These are phyloP conservation scores for Pichia scutulata DNA, from an alignment of 805 yeast genomes.

Conservation along the genomic window DNA sequence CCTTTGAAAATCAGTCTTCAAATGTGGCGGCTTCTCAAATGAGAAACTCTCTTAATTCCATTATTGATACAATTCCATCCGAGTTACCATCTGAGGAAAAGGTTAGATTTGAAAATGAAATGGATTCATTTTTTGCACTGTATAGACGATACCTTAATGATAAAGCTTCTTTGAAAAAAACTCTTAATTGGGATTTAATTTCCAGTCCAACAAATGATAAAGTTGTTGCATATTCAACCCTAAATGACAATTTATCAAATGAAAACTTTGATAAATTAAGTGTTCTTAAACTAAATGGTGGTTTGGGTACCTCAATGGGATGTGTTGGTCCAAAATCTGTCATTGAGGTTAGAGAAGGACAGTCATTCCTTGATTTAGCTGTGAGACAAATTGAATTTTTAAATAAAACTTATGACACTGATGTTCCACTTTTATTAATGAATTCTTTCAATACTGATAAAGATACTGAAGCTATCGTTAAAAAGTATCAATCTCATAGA, in stretches of 20 bases:
- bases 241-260: constrained; percentile 33
- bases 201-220: constrained; percentile 85
- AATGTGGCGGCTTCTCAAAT: constrained; percentile 95
- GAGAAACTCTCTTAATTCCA: constrained; percentile 89
- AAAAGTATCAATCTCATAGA: constrained; percentile 95
- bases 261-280: constrained; percentile 71
- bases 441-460: constrained; percentile 96
- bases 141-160: constrained; percentile 89
- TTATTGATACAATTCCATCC: constrained; percentile 67
- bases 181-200: constrained; percentile 92
- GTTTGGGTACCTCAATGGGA: constrained; percentile 98
- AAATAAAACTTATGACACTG: constrained; percentile 82
- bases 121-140: constrained; percentile 90
- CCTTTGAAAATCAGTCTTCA: constrained; percentile 91
- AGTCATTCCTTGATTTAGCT: constrained; percentile 88
- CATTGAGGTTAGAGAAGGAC: constrained; percentile 97
- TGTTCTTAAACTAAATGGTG: constrained; percentile 94
- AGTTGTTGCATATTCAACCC: constrained; percentile 68
- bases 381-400: constrained; percentile 96
- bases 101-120: constrained; percentile 70
- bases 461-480: constrained; percentile 91
- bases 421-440: constrained; percentile 94
- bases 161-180: constrained; percentile 74
- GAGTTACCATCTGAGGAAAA: constrained; percentile 30
- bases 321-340: constrained; percentile 98